A percentile compares a stretch with the other conserved stretches of the same genome.
Conservation (phyloP, 2,329 filamentous ascomycete genomes). For the Colletotrichum cuscutae region DNA sequence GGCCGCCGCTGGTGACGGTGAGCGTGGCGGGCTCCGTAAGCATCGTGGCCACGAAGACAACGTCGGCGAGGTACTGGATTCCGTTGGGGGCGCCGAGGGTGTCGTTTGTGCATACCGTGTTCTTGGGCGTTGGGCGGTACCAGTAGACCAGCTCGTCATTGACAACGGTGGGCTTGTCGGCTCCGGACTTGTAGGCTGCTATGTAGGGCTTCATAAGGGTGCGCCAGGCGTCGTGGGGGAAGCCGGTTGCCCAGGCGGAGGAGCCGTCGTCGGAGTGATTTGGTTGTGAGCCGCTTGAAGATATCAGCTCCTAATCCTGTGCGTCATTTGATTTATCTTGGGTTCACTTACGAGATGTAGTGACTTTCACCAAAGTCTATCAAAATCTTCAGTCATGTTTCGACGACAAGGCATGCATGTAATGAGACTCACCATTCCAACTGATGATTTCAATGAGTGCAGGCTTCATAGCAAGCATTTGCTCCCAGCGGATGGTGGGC, state of each 20-base stretch:
- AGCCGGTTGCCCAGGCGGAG: background rate
- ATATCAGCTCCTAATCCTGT: background rate
- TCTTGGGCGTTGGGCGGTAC: slow-evolving; percentile 38
- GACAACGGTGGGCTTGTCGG: background rate
- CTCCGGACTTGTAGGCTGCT: background rate
- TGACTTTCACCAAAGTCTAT: background rate
- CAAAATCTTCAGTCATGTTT: background rate
- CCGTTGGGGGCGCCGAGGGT: slow-evolving; percentile 33
- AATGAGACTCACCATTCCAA: background rate
- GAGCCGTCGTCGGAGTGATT: background rate
- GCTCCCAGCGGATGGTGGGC: slow-evolving; percentile 37
- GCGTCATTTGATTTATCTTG: too few relatives aligned
- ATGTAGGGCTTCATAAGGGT: background rate
- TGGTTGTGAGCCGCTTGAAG: background rate
- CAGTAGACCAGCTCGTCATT: slow-evolving; percentile 40
- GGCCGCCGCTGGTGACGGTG: background rate
- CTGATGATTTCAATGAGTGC: background rate
- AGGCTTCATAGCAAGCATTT: slow-evolving; percentile 33
- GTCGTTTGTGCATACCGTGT: slow-evolving; percentile 35
- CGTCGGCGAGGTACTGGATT: slow-evolving; percentile 36
- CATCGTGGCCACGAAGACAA: slow-evolving; percentile 38
- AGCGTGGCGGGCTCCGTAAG: slow-evolving; percentile 32
- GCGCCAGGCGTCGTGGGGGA: background rate
- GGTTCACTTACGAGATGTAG: background rate
- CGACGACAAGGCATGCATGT: too few relatives aligned